Conservation (phyloP, 768 basidiomycete species). For the Gymnopilus junonius region DNA sequence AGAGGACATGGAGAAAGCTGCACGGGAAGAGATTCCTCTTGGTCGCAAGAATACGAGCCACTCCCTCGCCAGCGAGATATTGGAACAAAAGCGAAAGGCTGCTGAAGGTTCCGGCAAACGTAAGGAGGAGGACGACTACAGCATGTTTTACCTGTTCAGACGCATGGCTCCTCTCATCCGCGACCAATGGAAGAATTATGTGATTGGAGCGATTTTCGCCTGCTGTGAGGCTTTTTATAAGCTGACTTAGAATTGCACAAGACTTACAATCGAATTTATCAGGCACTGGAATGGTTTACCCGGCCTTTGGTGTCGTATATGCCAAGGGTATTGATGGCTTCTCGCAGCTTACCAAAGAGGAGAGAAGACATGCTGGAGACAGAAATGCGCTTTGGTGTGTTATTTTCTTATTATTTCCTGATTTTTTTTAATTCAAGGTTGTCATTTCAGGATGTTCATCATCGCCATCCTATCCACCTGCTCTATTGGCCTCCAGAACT, state of each 20-base stretch:
- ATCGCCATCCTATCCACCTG: constrained; percentile 72
- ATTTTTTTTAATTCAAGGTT: constrained; percentile 16
- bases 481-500: constrained; percentile 71
- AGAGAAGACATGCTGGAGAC: constrained; percentile 61
- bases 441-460: constrained; percentile 68
- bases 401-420: not conserved
- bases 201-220: constrained; percentile 59
- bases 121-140: constrained; percentile 41
- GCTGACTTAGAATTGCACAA: constrained; percentile 4
- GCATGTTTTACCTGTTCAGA: constrained; percentile 64
- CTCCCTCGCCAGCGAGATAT: constrained; percentile 72
- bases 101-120: constrained; percentile 28
- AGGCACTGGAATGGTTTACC: constrained; percentile 73
- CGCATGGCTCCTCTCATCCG: constrained; percentile 71
- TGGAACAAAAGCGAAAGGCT: constrained; percentile 51
- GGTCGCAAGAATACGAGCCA: constrained; percentile 60
- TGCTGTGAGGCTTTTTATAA: constrained; percentile 36
- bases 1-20: constrained; percentile 59
- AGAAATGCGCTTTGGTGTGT: constrained; percentile 69
- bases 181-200: constrained; percentile 62
- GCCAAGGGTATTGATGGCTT: constrained; percentile 66
- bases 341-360: constrained; percentile 39
- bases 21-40: constrained; percentile 65
- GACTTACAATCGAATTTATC: not conserved
- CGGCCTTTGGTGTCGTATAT: constrained; percentile 73